Percentiles rank a stretch among this genome's conserved stretches.
Evolutionary conservation across 805 yeast genomes (phyloP).

Genomic region (Yarrowia sp.): DNA sequence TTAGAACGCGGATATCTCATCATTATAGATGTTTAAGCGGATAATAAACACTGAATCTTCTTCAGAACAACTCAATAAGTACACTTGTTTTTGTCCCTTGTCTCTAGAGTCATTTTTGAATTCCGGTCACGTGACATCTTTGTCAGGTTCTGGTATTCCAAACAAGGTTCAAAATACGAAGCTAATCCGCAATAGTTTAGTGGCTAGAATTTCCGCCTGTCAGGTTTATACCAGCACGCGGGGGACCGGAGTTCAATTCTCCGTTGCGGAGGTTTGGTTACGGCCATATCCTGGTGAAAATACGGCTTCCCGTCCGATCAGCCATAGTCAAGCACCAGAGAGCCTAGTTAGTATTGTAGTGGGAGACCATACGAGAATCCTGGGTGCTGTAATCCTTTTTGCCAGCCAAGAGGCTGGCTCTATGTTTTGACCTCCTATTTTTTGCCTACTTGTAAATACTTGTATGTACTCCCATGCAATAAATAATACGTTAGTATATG

Average conservation of each 20-base stretch:
- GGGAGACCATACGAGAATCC: slow-evolving; percentile 39
- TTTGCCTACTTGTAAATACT: too few relatives aligned
- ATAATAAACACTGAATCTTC: too few relatives aligned
- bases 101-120: not conserved
- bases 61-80: too few relatives aligned
- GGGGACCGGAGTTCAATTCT: slow-evolving; percentile 39
- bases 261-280: slow-evolving; percentile 37
- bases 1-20: too few relatives aligned
- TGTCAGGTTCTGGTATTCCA: not conserved
- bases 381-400: slow-evolving; percentile 36
- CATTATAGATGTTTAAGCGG: too few relatives aligned
- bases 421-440: not conserved
- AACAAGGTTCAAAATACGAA: not conserved
- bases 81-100: not conserved
- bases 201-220: slow-evolving; percentile 54
- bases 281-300: slow-evolving; percentile 37
- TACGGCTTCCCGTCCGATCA: slow-evolving; percentile 38
- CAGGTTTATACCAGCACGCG: slow-evolving; percentile 42
- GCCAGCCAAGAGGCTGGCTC: too few relatives aligned
- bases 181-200: slow-evolving; percentile 48
- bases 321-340: slow-evolving; percentile 38
- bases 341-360: slow-evolving; percentile 36
- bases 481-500: slow-evolving; percentile 16
- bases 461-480: slow-evolving; percentile 1
- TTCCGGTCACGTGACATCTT: not conserved